Percentiles rank a stretch among this genome's conserved stretches.
Conservation (phyloP, 345 rosid species). For the Aquilaria malaccensis region DNA sequence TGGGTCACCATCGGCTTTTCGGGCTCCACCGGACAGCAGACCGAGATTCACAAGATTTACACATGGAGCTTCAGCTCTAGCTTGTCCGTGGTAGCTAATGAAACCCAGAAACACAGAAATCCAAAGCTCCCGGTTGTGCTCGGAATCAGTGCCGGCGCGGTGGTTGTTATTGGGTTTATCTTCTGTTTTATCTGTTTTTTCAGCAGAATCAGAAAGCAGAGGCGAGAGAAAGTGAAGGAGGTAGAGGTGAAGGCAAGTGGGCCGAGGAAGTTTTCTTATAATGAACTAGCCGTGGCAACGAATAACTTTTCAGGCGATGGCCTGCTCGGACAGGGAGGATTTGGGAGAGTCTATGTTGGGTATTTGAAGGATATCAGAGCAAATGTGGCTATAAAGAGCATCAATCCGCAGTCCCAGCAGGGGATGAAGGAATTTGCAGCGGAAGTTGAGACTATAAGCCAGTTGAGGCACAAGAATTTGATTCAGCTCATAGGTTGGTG, state of each 20-base stretch:
- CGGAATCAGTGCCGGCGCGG: neutral
- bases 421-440: conserved; percentile 20
- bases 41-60: neutral
- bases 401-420: conserved; percentile 10
- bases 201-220: neutral
- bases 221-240: neutral
- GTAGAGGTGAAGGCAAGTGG: conserved; percentile 12
- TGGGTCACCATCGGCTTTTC: neutral
- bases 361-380: neutral
- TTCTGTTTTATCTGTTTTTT: neutral
- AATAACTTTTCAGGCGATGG: conserved; percentile 17
- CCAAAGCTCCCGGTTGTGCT: neutral
- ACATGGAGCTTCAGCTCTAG: conserved; percentile 2
- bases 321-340: conserved; percentile 31
- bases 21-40: conserved; percentile 1
- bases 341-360: conserved; percentile 24
- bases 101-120: neutral
- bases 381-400: conserved; percentile 21
- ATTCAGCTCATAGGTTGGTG: conserved; percentile 37
- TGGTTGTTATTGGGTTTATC: neutral
- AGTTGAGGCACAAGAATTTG: conserved; percentile 27
- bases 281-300: conserved; percentile 22
- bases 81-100: neutral
- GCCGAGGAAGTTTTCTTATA: conserved; percentile 19
- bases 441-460: conserved; percentile 29